phyloP scores from a whole-genome alignment of 345 rosid genomes.

The Heritiera fomes region DNA sequence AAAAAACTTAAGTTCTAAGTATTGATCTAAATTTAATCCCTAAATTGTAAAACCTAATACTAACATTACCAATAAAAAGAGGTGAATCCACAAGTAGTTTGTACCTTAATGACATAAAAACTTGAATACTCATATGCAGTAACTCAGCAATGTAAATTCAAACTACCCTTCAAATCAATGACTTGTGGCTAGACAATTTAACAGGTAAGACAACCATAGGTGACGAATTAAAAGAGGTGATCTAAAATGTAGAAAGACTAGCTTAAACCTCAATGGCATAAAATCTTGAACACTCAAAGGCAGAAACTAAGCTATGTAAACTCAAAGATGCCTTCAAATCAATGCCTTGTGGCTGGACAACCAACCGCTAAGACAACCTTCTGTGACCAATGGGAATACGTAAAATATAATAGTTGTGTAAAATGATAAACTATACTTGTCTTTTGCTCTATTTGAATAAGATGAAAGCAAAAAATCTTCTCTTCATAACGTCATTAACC shows the following conservation, averaged over 20 bases:
- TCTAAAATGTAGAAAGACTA: neutral
- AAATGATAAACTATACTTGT: neutral
- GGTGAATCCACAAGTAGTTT: neutral
- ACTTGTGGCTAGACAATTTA: neutral
- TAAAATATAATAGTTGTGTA: neutral
- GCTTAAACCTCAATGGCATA: neutral
- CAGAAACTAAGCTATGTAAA: neutral
- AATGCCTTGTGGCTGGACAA: neutral
- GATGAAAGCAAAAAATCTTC: neutral
- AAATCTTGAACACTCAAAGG: neutral
- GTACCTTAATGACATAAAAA: neutral
- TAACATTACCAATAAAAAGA: neutral
- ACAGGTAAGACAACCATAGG: neutral
- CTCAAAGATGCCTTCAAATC: neutral
- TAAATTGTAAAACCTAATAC: neutral
- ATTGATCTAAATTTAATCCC: neutral
- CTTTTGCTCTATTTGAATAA: neutral
- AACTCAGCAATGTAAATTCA: neutral
- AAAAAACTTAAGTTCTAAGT: neutral
- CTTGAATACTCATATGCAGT: neutral
- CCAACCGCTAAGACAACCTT: constrained; percentile 5
- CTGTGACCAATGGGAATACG: neutral
- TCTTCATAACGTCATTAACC: neutral
- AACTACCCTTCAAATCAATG: neutral
- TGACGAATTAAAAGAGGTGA: neutral